Conservation (phyloP, 2,329 filamentous ascomycete genomes). For the Zasmidium cellare region DNA sequence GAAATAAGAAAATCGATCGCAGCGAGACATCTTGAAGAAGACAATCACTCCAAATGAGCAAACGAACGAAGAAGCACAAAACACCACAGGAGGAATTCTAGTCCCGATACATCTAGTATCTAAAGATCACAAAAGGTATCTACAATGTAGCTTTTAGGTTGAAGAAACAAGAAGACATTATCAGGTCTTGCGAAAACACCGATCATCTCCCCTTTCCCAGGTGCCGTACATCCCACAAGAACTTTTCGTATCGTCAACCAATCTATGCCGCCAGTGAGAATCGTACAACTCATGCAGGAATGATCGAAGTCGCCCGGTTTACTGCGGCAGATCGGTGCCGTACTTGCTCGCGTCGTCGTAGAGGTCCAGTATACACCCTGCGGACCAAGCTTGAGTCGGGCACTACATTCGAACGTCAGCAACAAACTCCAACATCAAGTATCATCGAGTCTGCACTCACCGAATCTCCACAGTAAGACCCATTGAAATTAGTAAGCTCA, state of each 20-base stretch:
- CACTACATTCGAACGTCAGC: slow-evolving; percentile 56
- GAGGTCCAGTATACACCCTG: slow-evolving; percentile 88
- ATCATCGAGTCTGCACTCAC: slow-evolving; percentile 64
- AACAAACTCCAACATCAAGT: slow-evolving; percentile 7
- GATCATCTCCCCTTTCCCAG: neutral
- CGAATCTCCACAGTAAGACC: slow-evolving; percentile 81
- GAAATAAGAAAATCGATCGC: too few species aligned
- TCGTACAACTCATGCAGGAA: too few species aligned
- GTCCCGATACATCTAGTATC: neutral
- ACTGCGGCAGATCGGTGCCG: slow-evolving; percentile 1
- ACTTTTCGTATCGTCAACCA: neutral
- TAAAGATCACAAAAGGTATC: neutral
- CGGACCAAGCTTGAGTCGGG: slow-evolving; percentile 95
- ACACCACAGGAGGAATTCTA: neutral
- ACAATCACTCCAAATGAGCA: too few species aligned
- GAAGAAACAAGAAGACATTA: neutral
- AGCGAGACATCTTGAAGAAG: too few species aligned
- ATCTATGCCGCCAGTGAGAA: neutral
- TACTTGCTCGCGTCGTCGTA: slow-evolving; percentile 76
- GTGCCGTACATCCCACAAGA: neutral
- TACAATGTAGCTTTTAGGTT: neutral
- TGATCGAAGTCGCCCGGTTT: neutral
- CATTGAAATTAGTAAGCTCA: slow-evolving; percentile 89
- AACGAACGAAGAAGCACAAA: too few species aligned
- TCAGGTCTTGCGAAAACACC: neutral